Conservation (phyloP, 2,329 filamentous ascomycete species). For the Colletotrichum sp. region DNA sequence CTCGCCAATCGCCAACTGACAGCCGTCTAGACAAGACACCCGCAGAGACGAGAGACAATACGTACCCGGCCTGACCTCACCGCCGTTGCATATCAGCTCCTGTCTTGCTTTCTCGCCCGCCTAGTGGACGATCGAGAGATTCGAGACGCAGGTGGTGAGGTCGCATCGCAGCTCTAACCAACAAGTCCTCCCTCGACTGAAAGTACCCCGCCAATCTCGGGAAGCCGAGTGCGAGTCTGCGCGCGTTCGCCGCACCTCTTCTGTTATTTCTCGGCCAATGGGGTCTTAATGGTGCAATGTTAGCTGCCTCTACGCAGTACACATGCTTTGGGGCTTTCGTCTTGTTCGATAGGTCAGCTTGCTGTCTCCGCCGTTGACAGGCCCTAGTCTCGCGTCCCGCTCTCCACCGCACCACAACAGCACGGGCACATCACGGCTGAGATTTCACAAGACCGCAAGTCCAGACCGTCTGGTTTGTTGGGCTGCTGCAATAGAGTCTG, state of each 20-base stretch:
- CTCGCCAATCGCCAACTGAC: neutral
- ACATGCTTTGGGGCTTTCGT: neutral
- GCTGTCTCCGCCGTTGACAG: neutral
- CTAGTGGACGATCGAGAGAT: neutral
- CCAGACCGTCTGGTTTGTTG: neutral
- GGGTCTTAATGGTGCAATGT: neutral
- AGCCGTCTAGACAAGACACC: neutral
- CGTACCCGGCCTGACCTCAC: neutral
- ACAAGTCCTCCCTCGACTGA: neutral
- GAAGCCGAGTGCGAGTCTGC: neutral
- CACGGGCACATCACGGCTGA: neutral
- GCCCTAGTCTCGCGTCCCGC: neutral
- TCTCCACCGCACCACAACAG: neutral
- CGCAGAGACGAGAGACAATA: neutral
- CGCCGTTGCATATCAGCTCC: slow-evolving; percentile 5
- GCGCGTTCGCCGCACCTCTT: neutral
- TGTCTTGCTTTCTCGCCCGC: neutral
- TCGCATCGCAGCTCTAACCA: neutral
- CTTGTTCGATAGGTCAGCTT: neutral
- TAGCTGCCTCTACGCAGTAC: neutral
- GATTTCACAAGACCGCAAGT: neutral
- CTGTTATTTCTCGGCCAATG: neutral
- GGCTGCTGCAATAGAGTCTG: neutral
- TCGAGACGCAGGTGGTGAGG: neutral
- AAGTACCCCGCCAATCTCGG: neutral